These are phyloP conservation scores for Erythrophleum fordii DNA, from an alignment of 306 rosid species.

Conservation along the genomic window DNA sequence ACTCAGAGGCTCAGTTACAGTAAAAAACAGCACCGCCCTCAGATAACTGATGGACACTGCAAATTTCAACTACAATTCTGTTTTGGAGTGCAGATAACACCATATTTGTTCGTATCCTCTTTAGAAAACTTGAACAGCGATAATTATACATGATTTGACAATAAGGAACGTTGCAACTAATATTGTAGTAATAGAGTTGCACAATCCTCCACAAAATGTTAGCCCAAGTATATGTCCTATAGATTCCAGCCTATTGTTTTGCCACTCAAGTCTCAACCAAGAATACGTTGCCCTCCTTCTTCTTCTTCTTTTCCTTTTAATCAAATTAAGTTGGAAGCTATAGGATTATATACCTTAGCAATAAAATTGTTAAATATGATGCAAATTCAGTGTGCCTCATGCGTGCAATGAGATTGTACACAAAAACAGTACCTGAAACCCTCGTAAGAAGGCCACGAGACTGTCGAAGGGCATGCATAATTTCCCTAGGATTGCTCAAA, in stretches of 20 bases:
- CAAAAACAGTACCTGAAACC: constrained; percentile 45
- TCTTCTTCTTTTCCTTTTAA: neutral
- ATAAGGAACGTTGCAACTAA: neutral
- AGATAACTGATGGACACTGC: constrained; percentile 12
- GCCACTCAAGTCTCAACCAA: constrained; percentile 23
- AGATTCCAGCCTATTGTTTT: constrained; percentile 10
- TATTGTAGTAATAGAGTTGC: neutral
- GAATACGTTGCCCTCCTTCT: constrained; percentile 12
- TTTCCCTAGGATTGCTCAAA: constrained; percentile 45
- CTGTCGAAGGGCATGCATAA: constrained; percentile 47
- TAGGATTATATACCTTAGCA: neutral
- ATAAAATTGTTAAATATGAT: constrained; percentile 7
- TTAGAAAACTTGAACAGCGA: neutral
- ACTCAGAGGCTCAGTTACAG: neutral
- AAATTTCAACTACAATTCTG: neutral
- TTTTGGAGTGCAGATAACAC: neutral
- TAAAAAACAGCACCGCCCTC: neutral
- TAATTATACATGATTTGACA: neutral
- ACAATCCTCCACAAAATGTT: neutral
- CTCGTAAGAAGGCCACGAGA: constrained; percentile 40
- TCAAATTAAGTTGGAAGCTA: neutral
- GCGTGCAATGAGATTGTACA: neutral
- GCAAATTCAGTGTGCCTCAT: neutral
- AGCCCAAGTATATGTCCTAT: neutral
- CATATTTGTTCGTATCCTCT: neutral